Evolutionary conservation across 306 rosid genomes (phyloP).

Genomic region (Trichosanthes cucumerina): DNA sequence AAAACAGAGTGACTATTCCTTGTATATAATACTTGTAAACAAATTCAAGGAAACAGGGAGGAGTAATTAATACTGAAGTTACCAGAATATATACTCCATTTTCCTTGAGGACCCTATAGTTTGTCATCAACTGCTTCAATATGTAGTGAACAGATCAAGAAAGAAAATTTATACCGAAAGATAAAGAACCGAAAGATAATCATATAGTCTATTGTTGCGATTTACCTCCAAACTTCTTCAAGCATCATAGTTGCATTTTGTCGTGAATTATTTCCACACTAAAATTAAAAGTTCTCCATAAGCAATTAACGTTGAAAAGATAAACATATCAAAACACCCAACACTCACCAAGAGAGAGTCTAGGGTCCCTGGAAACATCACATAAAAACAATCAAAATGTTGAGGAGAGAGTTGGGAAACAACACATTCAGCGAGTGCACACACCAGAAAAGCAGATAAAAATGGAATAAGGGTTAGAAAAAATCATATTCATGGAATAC

Average conservation of each 20-base stretch:
- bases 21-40: not conserved
- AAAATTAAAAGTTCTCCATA: conserved; percentile 19
- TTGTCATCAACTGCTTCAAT: conserved; percentile 92
- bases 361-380: conserved; percentile 59
- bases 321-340: conserved; percentile 13
- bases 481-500: not conserved
- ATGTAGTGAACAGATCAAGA: conserved; percentile 70
- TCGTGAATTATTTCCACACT: conserved; percentile 72
- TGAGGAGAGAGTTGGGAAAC: not conserved
- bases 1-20: conserved; percentile 10
- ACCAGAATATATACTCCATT: conserved; percentile 85
- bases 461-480: not conserved
- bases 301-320: conserved; percentile 11
- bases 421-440: not conserved
- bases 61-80: conserved; percentile 19
- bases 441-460: not conserved
- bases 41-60: not conserved
- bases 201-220: conserved; percentile 22
- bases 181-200: conserved; percentile 11
- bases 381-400: conserved; percentile 1
- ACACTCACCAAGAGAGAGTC: conserved; percentile 76
- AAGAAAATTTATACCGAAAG: conserved; percentile 27
- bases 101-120: conserved; percentile 91
- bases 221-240: conserved; percentile 80
- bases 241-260: conserved; percentile 68